Base-by-base conservation (phyloP, 768 basidiomycete genomes). In the Lentinus brumalis region DNA sequence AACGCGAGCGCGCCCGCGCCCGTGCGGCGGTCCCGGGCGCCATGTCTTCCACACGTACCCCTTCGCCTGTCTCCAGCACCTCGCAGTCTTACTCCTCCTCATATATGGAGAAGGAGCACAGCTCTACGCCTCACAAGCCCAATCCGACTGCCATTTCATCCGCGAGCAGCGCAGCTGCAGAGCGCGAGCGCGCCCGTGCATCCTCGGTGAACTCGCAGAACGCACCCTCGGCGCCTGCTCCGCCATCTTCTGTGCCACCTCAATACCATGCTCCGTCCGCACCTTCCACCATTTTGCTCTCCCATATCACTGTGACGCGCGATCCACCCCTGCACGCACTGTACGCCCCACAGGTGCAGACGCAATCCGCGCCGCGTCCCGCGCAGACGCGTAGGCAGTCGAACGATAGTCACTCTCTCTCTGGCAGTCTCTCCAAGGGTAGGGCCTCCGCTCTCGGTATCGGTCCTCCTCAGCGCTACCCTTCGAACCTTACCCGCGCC, bases 401-500 rank as follows among this genome's bases (percentile, higher is more conserved):
- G 39, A 30, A 39, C 10, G 55, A 56, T 18, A 57, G 9, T 16
- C 10, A 16, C 12, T 47, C 45, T 21, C 31, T 32, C 32, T 54
- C 53, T 50, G 57, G 57, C 49, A 63, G 45, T 41, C 46, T 50
- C 47, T 57, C 57, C 21, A 63, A 56, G 57, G 53, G 62, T 56
- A 57, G 56, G 45, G 45, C 51, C 14, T 6, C 60, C n/a, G 16
- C 41, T n/a, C 54, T 60, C 55, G 59, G 53, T 41, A 53, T 52
- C 18, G n/a, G 45, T 1, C 46, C 65, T 26, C 21, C 35, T 50
- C 56, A 56, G 29, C 7, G 45, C 56, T 64, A 65, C 26, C 53
- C 32, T 42, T 68, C 69, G 2, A 64, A 59, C 21, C 60, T 70
- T 14, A 64, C 69, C 9, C 62, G 67, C 52, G 65, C 62, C 15